Evolutionary conservation across 345 rosid genomes (phyloP).

Genomic region (Populus simonii): DNA sequence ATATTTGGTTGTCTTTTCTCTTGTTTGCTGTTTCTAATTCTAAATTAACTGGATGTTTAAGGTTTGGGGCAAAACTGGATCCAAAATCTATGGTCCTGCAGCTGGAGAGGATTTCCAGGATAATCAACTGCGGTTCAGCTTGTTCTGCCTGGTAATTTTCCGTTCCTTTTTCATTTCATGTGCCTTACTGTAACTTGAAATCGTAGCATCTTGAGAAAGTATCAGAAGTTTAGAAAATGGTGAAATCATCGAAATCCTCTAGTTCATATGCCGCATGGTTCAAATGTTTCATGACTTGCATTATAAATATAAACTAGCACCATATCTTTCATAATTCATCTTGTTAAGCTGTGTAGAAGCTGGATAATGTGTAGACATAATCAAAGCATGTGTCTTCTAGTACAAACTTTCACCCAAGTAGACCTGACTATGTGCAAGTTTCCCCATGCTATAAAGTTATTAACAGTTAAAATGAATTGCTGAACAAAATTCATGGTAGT

Average conservation of each 20-base stretch:
- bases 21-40: slow-evolving; percentile 2
- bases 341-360: background rate
- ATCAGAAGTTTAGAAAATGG: background rate
- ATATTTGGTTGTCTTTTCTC: background rate
- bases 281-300: background rate
- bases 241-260: background rate
- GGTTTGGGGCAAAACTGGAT: slow-evolving; percentile 92
- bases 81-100: slow-evolving; percentile 80
- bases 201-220: background rate
- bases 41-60: slow-evolving; percentile 21
- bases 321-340: background rate
- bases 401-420: background rate
- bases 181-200: background rate
- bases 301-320: background rate
- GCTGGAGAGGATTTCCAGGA: slow-evolving; percentile 77
- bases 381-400: background rate
- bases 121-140: slow-evolving; percentile 81
- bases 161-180: background rate
- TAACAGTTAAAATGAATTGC: background rate
- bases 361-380: background rate
- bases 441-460: background rate
- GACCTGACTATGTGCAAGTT: background rate
- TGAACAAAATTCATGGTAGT: background rate
- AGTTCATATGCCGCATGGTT: background rate
- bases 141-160: slow-evolving; percentile 67